These are phyloP conservation scores for Lolium perenne DNA, from an alignment of 176 grass and related monocot genomes.

Conservation along the genomic window DNA sequence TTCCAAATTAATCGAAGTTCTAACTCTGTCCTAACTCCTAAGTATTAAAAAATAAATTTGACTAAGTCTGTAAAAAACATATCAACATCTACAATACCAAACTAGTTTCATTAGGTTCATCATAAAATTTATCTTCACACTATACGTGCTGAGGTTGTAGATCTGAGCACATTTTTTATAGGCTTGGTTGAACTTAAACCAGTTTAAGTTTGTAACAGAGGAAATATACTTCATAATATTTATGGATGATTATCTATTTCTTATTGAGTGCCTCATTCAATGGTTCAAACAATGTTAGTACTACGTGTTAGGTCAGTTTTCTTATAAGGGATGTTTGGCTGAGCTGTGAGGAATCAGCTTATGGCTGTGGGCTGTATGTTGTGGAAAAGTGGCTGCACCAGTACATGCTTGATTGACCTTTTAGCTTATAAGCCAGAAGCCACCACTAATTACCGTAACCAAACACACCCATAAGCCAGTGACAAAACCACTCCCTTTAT, in stretches of 20 bases:
- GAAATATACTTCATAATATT: not conserved
- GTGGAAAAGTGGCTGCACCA: too few relatives aligned
- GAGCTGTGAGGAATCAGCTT: not conserved
- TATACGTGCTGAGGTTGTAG: not conserved
- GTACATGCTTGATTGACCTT: too few relatives aligned
- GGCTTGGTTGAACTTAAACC: not conserved
- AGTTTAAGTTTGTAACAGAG: not conserved
- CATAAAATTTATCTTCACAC: not conserved
- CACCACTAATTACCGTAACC: not conserved
- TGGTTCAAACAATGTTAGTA: constrained; percentile 9
- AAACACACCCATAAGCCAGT: not conserved
- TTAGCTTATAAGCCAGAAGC: not conserved
- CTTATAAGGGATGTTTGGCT: constrained; percentile 1
- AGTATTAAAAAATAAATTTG: not conserved
- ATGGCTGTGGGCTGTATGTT: not conserved
- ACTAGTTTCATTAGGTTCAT: not conserved
- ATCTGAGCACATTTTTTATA: not conserved
- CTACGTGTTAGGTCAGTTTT: not conserved
- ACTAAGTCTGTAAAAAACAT: too few relatives aligned
- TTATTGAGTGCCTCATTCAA: constrained; percentile 4
- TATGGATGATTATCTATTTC: not conserved
- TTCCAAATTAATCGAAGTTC: not conserved
- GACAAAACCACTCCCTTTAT: not conserved
- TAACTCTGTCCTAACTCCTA: not conserved
- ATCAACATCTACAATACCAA: too few relatives aligned